phyloP scores from a whole-genome alignment of 768 basidiomycete species.

The Hortiboletus campestris region DNA sequence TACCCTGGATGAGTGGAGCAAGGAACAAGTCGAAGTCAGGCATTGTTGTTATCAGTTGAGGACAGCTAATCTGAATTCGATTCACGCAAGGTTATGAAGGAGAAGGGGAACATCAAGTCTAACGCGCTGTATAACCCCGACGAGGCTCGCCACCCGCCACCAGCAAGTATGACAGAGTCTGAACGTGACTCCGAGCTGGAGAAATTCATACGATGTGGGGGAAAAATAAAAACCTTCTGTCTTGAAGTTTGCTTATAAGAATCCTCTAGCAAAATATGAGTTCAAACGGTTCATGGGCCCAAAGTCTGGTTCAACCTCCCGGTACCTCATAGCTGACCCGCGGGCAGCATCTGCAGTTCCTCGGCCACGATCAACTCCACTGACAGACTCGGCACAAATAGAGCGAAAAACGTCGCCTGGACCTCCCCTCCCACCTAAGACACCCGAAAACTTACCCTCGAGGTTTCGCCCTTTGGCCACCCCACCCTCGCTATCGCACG shows the following conservation, averaged over 20 bases:
- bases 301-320: conserved; percentile 33
- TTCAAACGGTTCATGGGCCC: conserved; percentile 64
- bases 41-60: conserved; percentile 9
- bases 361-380: conserved; percentile 16
- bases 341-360: conserved; percentile 34
- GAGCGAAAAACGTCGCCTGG: conserved; percentile 22
- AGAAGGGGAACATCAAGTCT: conserved; percentile 77
- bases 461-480: conserved; percentile 15
- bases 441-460: conserved; percentile 24
- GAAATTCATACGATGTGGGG: conserved; percentile 82
- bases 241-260: not conserved
- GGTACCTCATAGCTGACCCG: conserved; percentile 41
- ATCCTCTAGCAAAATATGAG: conserved; percentile 72
- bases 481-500: conserved; percentile 10
- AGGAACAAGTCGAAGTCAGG: conserved; percentile 83
- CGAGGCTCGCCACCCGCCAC: conserved; percentile 78
- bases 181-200: conserved; percentile 91
- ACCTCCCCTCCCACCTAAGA: conserved; percentile 29
- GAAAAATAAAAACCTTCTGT: not conserved
- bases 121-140: conserved; percentile 83
- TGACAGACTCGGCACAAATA: conserved; percentile 5
- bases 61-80: conserved; percentile 12
- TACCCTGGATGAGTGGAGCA: conserved; percentile 83
- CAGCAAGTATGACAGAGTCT: conserved; percentile 71
- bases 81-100: conserved; percentile 63